Conservation (phyloP, 1,284 basidiomycete genomes). For the Cryptococcus maquisensis region DNA sequence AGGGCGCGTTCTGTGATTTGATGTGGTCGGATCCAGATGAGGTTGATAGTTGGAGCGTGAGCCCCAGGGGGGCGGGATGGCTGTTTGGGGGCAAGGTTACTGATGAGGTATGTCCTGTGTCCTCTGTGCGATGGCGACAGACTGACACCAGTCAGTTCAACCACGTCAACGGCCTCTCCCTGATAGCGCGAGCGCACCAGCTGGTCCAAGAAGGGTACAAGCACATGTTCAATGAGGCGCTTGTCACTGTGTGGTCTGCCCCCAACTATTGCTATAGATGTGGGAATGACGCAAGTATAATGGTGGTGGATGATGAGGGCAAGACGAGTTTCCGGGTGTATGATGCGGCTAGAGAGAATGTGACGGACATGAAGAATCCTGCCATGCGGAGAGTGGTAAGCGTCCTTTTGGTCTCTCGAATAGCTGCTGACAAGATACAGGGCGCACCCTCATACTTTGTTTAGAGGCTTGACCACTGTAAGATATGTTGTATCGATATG, state of each 20-base stretch:
- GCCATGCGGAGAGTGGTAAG: constrained; percentile 42
- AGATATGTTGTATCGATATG: constrained; percentile 12
- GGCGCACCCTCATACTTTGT: constrained; percentile 45
- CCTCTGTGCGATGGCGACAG: background rate
- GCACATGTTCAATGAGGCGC: constrained; percentile 90
- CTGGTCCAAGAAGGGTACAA: constrained; percentile 97
- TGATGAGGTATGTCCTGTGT: constrained; percentile 58
- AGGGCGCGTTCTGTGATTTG: constrained; percentile 94
- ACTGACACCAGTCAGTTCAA: constrained; percentile 63
- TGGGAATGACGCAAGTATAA: constrained; percentile 74
- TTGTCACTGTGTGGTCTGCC: constrained; percentile 97
- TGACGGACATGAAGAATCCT: constrained; percentile 58
- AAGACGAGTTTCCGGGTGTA: constrained; percentile 69
- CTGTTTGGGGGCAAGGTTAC: constrained; percentile 87
- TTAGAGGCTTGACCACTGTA: constrained; percentile 12
- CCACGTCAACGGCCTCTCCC: constrained; percentile 73
- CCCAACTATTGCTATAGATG: constrained; percentile 92
- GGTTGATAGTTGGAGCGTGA: constrained; percentile 91
- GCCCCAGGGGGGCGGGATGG: constrained; percentile 92
- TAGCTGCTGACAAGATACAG: constrained; percentile 11
- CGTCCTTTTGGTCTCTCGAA: background rate
- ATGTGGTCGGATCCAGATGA: constrained; percentile 99
- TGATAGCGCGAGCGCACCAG: constrained; percentile 91
- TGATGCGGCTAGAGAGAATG: constrained; percentile 78
- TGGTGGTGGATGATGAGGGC: constrained; percentile 59